Evolutionary conservation across 2,329 filamentous ascomycete genomes (phyloP).

Genomic region (Talaromyces islandicus): DNA sequence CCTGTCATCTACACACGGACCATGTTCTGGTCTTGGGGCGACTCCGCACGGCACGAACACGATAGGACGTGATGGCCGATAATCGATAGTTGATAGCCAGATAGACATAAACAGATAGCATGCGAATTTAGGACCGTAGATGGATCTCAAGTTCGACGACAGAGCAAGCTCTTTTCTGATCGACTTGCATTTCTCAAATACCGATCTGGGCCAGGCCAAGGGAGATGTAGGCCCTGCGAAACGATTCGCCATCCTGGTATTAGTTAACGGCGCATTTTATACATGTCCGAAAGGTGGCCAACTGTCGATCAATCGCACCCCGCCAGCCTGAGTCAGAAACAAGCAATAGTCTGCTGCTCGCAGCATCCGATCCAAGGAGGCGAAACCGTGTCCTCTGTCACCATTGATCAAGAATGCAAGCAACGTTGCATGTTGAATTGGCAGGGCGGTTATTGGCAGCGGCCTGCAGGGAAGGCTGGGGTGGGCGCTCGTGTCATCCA

Average conservation of each 20-base stretch:
- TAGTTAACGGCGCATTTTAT: not conserved
- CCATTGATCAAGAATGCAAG: not conserved
- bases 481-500: not conserved
- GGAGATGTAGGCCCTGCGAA: not conserved
- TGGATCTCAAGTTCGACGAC: not conserved
- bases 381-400: not conserved
- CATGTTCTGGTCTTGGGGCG: not conserved
- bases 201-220: not conserved
- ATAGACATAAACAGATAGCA: not conserved
- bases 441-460: not conserved
- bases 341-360: not conserved
- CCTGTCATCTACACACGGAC: conserved; percentile 5
- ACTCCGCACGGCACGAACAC: not conserved
- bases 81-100: not conserved
- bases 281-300: not conserved
- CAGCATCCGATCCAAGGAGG: not conserved
- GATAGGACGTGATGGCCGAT: not conserved
- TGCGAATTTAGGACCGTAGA: not conserved
- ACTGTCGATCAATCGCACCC: not conserved
- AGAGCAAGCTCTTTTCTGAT: not conserved
- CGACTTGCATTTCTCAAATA: not conserved
- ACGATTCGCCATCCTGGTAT: not conserved
- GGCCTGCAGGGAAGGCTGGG: not conserved
- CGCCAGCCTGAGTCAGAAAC: not conserved
- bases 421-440: not conserved